phyloP scores from a whole-genome alignment of 441 rosid species.

The Adansonia rubrostipa region DNA sequence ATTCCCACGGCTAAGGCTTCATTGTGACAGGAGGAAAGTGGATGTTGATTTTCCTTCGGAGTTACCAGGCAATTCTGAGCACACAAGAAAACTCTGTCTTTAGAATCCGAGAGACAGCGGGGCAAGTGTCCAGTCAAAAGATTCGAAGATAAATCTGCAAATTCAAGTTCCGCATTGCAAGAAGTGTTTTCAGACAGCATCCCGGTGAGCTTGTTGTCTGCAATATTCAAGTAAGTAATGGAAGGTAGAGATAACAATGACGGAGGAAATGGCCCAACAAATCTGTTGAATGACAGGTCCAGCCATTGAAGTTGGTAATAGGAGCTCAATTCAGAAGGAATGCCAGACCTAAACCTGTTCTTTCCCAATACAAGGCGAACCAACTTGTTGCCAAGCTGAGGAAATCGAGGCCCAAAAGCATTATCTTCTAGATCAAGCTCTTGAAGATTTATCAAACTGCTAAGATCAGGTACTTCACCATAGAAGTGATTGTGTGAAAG shows the following conservation, averaged over 20 bases:
- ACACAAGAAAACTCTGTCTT: conserved; percentile 51
- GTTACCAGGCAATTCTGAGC: conserved; percentile 71
- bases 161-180: conserved; percentile 60
- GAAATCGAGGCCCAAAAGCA: conserved; percentile 76
- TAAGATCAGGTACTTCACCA: conserved; percentile 75
- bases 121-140: conserved; percentile 84
- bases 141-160: conserved; percentile 83
- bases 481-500: conserved; percentile 76
- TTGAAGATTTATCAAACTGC: conserved; percentile 77
- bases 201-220: conserved; percentile 86
- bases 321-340: conserved; percentile 59
- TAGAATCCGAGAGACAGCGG: conserved; percentile 55
- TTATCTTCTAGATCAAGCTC: conserved; percentile 88
- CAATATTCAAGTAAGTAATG: conserved; percentile 63
- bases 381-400: conserved; percentile 70
- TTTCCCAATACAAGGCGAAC: conserved; percentile 70
- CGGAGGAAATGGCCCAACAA: conserved; percentile 78
- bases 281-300: conserved; percentile 76
- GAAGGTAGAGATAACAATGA: conserved; percentile 70
- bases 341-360: conserved; percentile 82
- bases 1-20: conserved; percentile 95
- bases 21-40: conserved; percentile 69
- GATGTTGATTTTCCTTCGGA: conserved; percentile 58
- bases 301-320: conserved; percentile 77
- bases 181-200: conserved; percentile 73